Evolutionary conservation across 352 stramenopile species (phyloP).

Genomic region (Sclerospora graminicola): DNA sequence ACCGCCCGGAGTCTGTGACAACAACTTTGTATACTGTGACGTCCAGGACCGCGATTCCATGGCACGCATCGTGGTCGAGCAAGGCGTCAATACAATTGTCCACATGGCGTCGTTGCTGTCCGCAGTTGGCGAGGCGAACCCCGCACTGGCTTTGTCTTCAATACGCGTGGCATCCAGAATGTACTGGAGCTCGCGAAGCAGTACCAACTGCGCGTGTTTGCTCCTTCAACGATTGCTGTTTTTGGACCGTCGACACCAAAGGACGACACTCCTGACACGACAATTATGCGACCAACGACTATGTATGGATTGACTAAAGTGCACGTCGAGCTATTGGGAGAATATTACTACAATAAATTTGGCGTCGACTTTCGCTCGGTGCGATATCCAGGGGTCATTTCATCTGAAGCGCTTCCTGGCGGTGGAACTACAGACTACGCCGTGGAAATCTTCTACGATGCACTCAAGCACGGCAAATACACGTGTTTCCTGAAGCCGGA

Average conservation of each 20-base stretch:
- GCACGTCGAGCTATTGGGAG: conserved; percentile 82
- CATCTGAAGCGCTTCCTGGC: conserved; percentile 74
- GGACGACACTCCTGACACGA: conserved; percentile 80
- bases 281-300: conserved; percentile 87
- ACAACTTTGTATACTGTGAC: conserved; percentile 74
- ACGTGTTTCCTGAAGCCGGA: conserved; percentile 79
- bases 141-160: conserved; percentile 81
- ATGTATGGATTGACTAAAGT: conserved; percentile 92
- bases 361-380: conserved; percentile 88
- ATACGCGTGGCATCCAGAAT: conserved; percentile 85
- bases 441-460: conserved; percentile 91
- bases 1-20: conserved; percentile 32
- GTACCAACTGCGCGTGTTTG: conserved; percentile 84
- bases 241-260: conserved; percentile 83
- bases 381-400: conserved; percentile 87
- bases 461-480: conserved; percentile 81
- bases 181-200: conserved; percentile 83
- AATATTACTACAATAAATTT: conserved; percentile 90
- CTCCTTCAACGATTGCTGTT: conserved; percentile 86
- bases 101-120: conserved; percentile 88
- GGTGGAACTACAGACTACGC: conserved; percentile 87
- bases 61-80: conserved; percentile 77
- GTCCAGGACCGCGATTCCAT: conserved; percentile 67
- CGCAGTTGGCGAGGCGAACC: conserved; percentile 86
- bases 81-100: conserved; percentile 83